Base-by-base conservation (phyloP, 208 protist species). In the Wallacemonas rigidus region DNA sequence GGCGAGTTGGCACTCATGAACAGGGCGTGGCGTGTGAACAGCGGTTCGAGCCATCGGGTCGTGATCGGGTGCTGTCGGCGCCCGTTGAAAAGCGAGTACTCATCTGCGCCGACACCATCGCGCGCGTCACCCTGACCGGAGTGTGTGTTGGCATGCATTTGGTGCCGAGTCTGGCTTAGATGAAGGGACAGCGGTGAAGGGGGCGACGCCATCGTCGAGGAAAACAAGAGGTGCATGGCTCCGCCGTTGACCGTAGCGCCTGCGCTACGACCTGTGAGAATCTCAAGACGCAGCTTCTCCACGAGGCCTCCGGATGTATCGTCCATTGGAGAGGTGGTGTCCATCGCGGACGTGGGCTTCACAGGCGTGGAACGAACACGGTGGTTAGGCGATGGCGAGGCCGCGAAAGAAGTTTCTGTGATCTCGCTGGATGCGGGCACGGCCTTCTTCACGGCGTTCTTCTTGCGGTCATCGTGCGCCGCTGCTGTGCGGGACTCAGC, bases 21-120 rank as follows among this genome's bases (percentile, higher is more conserved):
- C 17, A 86, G 43, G 26, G 78, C 77, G 68, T 94, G 86, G 12
- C 89, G 80, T 0, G 78, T 79, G 63, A 94, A 94, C 11, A 94
- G 74, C 35, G 83, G 78, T 69, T 94, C 89, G 6, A 94, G 80
- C 86, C 86, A 94, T 17, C 78, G 48, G 1, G 67, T 57, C 6
- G 79, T 83, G 67, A 92, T 79, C 43, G 79, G 62, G 65, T 82
- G 75, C 43, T 60, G 43, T 4, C 41, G 50, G 14, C 55, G 67
- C 11, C 4, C 38, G 44, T 60, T 75, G 56, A 67, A 74, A 0
- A 54, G 74, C 67, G 62, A 80, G 45, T 55, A 73, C 53, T 75
- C 79, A 17, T 75, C 74, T 26, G 64, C 55, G 35, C 14, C 60
- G 40, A 12, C 38, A n/a, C 11, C 56, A 8, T 9, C 26, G 11